Evolutionary conservation across 164 flowering plant species (phyloP), one percentile per base, ranked within the genome.

Genomic region (Umbilicus rupestris): DNA sequence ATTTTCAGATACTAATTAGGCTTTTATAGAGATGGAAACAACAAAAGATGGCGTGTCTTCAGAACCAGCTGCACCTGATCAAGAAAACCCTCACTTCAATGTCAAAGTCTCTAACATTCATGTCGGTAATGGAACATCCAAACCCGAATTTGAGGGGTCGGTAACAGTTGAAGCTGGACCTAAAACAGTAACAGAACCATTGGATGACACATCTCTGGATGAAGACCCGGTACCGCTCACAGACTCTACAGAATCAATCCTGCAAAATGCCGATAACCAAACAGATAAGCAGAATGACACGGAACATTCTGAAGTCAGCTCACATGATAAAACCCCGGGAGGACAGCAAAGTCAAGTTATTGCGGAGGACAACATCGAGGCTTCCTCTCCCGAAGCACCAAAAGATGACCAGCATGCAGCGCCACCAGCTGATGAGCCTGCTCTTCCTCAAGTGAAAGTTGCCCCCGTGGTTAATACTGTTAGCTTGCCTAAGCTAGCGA

Each of bases 41-140:
- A 28, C 31, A 12, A 55, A 55, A 28, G 35, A 55, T 16, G 14
- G 33, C 5, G 19, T 55, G 6, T 19, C 60, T 30, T 28, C 31
- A 28, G 60, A 55, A 55, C 60, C 60, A 55, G 8, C 60, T 55
- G 33, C 60, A 4, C 60, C 60, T 55, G 60, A 5, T 55, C 60
- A 55, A 55, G 33, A 55, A 55, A 26, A 52, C 3, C 12, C 0
- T 28, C 60, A 55, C 15, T 55, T 33, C 22, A 28, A 28, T 55
- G 22, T 19, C 11, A 33, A 55, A 14, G 33, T 55, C 7, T 55
- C 33, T 0, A 55, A 55, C 2, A 16, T 14, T 55, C 60, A 11
- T 16, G 33, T 14, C 4, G 28, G 19, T 55, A 55, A 55, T 28
- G 60, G 60, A 28, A 55, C 60, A 28, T 26, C 60, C 35, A 55